These are phyloP conservation scores for Candolleomyces aberdarensis DNA, from an alignment of 768 basidiomycete genomes.

Conservation along the genomic window DNA sequence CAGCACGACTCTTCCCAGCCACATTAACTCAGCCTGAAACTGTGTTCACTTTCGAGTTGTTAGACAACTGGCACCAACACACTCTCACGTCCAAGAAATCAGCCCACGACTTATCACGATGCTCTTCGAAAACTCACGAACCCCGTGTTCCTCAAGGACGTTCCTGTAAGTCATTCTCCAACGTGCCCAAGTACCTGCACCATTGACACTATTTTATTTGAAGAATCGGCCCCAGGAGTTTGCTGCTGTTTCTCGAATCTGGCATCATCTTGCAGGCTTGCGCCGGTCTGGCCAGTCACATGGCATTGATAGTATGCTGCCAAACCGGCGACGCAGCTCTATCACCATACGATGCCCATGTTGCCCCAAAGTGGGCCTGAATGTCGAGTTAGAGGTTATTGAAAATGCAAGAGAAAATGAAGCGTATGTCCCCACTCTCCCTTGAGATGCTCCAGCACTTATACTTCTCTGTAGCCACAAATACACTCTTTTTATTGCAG, in stretches of 20 bases:
- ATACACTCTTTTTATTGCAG: slow-evolving; percentile 23
- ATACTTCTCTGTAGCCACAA: slow-evolving; percentile 16
- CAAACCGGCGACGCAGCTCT: slow-evolving; percentile 8
- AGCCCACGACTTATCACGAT: slow-evolving; percentile 27
- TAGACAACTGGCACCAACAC: slow-evolving; percentile 27
- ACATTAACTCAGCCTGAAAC: slow-evolving; percentile 13
- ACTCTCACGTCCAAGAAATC: slow-evolving; percentile 28
- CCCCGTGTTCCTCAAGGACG: slow-evolving; percentile 17
- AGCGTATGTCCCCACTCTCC: slow-evolving; percentile 7
- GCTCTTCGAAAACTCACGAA: slow-evolving; percentile 19
- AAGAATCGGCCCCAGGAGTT: slow-evolving; percentile 23
- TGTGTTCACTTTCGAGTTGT: slow-evolving; percentile 16
- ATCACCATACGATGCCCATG: slow-evolving; percentile 19
- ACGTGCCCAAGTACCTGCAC: not conserved
- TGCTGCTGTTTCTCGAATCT: slow-evolving; percentile 18
- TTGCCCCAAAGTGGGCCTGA: slow-evolving; percentile 26
- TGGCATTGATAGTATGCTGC: slow-evolving; percentile 14
- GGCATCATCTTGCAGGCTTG: slow-evolving; percentile 14
- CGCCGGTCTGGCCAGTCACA: slow-evolving; percentile 21
- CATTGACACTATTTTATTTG: not conserved
- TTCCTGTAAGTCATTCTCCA: slow-evolving; percentile 20
- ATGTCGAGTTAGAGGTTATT: slow-evolving; percentile 19
- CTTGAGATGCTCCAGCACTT: not conserved
- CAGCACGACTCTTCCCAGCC: slow-evolving; percentile 12
- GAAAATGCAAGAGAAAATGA: slow-evolving; percentile 13